These are phyloP conservation scores for Coemansia sp. DNA, from an alignment of 192 early-diverging fungal species.

Conservation along the genomic window DNA sequence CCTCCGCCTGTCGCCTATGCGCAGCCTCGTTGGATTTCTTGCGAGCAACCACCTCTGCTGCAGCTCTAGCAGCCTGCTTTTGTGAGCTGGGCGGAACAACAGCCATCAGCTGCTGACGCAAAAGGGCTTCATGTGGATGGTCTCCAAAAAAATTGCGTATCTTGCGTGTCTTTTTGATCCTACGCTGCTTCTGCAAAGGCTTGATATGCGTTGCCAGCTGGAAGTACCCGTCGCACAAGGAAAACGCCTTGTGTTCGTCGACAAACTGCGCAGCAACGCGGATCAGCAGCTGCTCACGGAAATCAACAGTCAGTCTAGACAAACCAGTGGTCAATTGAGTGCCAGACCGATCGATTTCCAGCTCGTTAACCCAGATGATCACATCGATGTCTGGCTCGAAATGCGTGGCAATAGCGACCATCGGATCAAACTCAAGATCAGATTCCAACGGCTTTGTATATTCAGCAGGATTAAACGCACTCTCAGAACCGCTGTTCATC, in stretches of 20 bases:
- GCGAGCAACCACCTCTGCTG: constrained; percentile 46
- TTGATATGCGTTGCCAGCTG: constrained; percentile 47
- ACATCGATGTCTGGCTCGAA: constrained; percentile 54
- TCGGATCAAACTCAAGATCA: constrained; percentile 39
- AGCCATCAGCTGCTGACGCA: constrained; percentile 57
- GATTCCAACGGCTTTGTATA: constrained; percentile 35
- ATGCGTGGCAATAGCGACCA: constrained; percentile 38
- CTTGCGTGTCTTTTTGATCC: constrained; percentile 64
- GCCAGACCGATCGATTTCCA: constrained; percentile 27
- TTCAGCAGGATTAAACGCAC: constrained; percentile 15
- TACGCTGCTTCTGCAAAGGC: constrained; percentile 60
- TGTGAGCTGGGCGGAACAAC: constrained; percentile 55
- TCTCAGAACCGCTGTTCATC: constrained; percentile 8
- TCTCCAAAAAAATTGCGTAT: constrained; percentile 71
- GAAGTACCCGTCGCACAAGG: constrained; percentile 57
- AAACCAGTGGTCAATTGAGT: constrained; percentile 27
- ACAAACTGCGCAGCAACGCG: constrained; percentile 52
- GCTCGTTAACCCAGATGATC: constrained; percentile 55
- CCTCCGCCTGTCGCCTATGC: constrained; percentile 1
- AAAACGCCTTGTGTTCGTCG: constrained; percentile 20
- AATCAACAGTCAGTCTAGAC: constrained; percentile 25
- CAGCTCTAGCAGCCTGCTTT: constrained; percentile 30
- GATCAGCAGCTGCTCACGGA: constrained; percentile 46
- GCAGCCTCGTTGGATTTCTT: constrained; percentile 27
- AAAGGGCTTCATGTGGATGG: constrained; percentile 57